Evolutionary conservation across 2,329 filamentous ascomycete species (phyloP).

Genomic region (Aspergillus piperis): DNA sequence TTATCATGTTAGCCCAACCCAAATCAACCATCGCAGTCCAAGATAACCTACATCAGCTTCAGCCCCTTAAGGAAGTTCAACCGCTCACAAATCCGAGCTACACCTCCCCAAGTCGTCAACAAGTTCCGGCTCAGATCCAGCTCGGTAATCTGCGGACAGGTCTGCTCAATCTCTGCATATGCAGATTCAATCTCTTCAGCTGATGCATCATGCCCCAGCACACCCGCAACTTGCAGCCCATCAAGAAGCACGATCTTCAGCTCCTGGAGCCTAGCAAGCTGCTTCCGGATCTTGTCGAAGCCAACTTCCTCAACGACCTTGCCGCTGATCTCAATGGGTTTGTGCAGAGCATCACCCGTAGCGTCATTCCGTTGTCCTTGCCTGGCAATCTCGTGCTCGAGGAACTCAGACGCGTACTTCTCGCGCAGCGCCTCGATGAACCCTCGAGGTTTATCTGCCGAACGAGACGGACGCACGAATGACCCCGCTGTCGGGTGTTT

Average conservation of each 20-base stretch:
- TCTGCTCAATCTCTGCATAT: slow-evolving; percentile 54
- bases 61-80: slow-evolving; percentile 67
- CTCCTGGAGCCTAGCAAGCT: slow-evolving; percentile 75
- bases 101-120: slow-evolving; percentile 66
- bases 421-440: slow-evolving; percentile 78
- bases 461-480: slow-evolving; percentile 78
- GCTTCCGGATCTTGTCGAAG: slow-evolving; percentile 84
- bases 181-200: slow-evolving; percentile 27
- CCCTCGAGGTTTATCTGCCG: slow-evolving; percentile 65
- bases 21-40: background rate
- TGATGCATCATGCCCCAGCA: slow-evolving; percentile 30
- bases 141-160: slow-evolving; percentile 65
- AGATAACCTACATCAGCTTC: slow-evolving; percentile 65
- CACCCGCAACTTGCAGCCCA: slow-evolving; percentile 62
- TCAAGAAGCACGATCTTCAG: slow-evolving; percentile 82
- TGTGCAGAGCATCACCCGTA: slow-evolving; percentile 33
- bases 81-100: slow-evolving; percentile 70
- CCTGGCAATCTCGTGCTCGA: slow-evolving; percentile 34
- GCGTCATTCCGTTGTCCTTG: slow-evolving; percentile 5
- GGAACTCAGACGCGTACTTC: slow-evolving; percentile 74
- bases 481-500: slow-evolving; percentile 73
- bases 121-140: slow-evolving; percentile 85
- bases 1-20: slow-evolving; percentile 18
- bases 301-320: slow-evolving; percentile 93
- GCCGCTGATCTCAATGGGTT: slow-evolving; percentile 69